Base-by-base conservation (phyloP, 2,329 filamentous ascomycete genomes). In the Beauveria sp. region DNA sequence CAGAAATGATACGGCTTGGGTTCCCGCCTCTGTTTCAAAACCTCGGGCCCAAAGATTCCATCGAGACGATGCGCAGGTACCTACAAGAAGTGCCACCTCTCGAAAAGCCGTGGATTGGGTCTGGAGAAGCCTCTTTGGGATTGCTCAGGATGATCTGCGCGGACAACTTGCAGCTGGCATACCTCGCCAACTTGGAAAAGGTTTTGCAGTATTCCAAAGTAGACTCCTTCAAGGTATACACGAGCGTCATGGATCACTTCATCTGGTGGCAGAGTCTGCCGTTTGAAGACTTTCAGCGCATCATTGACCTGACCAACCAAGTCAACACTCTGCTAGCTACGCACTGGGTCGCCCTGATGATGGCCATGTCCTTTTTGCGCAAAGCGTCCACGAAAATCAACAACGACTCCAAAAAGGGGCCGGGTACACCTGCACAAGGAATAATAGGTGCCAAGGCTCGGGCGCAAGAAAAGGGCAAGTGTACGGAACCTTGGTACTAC, bases 301-400 rank as follows among this genome's bases (percentile, higher is more conserved):
- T 59, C n/a, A 53, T 52, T 24, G 47, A 52, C 26, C 16, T 59
- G 18, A 46, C 56, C 2, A 24, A 59, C 24, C 56, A 53, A n/a
- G 48, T 59, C 24, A 34, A 52, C 3, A n/a, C 46, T 10, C 8
- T 53, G 46, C 37, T 59, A 40, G 56, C 40, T 0, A 51, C 37
- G 14, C 56, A 59, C 18, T 59, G 56, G 47, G 56, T 52, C 26
- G 46, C 56, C 4, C n/a, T 53, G 56, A 59, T 59, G 56, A 53
- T 59, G 47, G 14, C 40, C 24, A 52, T 59, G 56, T 41, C 40
- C 4, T 59, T 59, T 18, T 52, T 59, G 16, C 46, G 24, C 16
- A 59, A 52, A 34, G 56, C 56, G 1, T 44, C 37, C 1, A 50
- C 28, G 10, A 28, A 46, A 7, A 37, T 53, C 37, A 59, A 59